Percentiles rank a stretch among this genome's conserved stretches.
Conservation (phyloP, 805 yeast species). For the Candida chilensis region DNA sequence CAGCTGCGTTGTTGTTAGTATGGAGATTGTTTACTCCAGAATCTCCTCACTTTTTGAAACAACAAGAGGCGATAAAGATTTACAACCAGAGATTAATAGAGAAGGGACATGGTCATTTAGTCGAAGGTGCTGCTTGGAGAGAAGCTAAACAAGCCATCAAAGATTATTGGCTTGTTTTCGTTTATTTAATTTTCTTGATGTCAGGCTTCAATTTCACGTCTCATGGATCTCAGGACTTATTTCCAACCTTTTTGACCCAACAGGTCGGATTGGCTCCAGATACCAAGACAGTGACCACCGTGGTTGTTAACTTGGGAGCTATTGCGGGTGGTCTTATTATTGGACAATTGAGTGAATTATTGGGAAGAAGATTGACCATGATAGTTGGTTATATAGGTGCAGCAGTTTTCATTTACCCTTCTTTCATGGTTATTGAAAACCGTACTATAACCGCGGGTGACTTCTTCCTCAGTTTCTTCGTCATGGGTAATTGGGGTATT, state of each 20-base stretch:
- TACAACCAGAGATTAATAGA: too few relatives aligned
- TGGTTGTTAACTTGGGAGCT: constrained; percentile 61
- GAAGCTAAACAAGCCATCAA: constrained; percentile 26
- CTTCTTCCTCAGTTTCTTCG: constrained; percentile 56
- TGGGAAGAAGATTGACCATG: constrained; percentile 56
- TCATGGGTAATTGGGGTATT: constrained; percentile 72
- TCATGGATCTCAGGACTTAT: constrained; percentile 70
- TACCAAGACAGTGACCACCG: constrained; percentile 48
- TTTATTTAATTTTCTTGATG: constrained; percentile 53
- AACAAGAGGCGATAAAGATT: too few relatives aligned
- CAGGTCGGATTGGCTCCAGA: constrained; percentile 39
- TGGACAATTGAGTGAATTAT: constrained; percentile 46
- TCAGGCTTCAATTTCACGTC: constrained; percentile 65
- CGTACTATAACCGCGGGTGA: constrained; percentile 45
- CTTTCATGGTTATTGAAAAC: constrained; percentile 27
- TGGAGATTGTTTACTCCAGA: constrained; percentile 58
- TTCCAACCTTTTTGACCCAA: constrained; percentile 49
- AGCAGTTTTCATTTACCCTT: constrained; percentile 54
- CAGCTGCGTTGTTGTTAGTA: constrained; percentile 45
- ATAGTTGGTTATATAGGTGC: constrained; percentile 40
- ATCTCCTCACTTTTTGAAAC: constrained; percentile 38
- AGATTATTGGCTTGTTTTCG: constrained; percentile 51
- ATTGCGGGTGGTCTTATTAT: constrained; percentile 51
- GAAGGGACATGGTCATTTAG: constrained; percentile 2
- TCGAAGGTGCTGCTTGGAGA: constrained; percentile 4